Evolutionary conservation across 2,329 filamentous ascomycete species (phyloP).

Genomic region (Proliferodiscus dingleyae): DNA sequence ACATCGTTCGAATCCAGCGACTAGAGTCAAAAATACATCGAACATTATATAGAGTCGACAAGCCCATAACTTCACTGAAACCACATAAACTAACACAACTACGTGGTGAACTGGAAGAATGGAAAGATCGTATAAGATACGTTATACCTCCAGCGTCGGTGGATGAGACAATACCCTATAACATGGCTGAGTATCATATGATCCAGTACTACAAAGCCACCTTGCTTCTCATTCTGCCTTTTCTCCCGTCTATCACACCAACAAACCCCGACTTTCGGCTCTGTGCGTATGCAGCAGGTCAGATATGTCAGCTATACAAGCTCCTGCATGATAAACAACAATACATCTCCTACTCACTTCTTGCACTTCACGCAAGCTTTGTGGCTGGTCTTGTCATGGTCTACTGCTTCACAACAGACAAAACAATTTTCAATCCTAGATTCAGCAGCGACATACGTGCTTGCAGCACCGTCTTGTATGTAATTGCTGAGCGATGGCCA

Average conservation of each 20-base stretch:
- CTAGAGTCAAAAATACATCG: too few species aligned
- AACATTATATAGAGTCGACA: too few species aligned
- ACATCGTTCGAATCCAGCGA: too few species aligned
- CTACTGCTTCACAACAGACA: slow-evolving; percentile 2
- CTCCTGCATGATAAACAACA: slow-evolving; percentile 32
- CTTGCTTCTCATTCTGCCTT: slow-evolving; percentile 43
- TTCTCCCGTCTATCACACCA: slow-evolving; percentile 25
- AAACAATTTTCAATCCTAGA: slow-evolving; percentile 3
- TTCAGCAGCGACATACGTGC: slow-evolving; percentile 20
- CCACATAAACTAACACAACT: too few species aligned
- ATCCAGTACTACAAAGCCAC: slow-evolving; percentile 43
- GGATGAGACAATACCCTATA: too few species aligned
- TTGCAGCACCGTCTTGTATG: slow-evolving; percentile 38
- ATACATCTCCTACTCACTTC: slow-evolving; percentile 36
- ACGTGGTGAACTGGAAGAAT: too few species aligned
- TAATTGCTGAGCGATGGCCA: slow-evolving; percentile 37
- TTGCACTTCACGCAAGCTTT: slow-evolving; percentile 37
- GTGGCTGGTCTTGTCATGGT: slow-evolving; percentile 35
- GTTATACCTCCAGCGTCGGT: too few species aligned
- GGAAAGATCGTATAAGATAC: too few species aligned
- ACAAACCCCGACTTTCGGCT: slow-evolving; percentile 41
- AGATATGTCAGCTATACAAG: slow-evolving; percentile 37
- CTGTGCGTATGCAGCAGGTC: slow-evolving; percentile 34
- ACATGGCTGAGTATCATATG: too few species aligned
- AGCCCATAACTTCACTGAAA: too few species aligned